These are phyloP conservation scores for Pleurotus djamor DNA, from an alignment of 768 basidiomycete genomes.

Conservation along the genomic window DNA sequence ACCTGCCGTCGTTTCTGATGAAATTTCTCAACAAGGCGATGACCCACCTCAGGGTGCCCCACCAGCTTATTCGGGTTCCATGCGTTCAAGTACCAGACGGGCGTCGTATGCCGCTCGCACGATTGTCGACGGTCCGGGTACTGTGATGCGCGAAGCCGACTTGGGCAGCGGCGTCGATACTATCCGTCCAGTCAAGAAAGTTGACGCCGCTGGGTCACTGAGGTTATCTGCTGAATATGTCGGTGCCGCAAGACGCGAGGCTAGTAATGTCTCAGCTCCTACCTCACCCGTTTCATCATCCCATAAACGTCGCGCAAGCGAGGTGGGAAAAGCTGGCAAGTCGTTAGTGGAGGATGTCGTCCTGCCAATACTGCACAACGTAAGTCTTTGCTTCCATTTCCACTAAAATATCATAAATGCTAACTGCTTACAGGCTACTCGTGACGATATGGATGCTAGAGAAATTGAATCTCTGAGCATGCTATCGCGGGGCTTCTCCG, in stretches of 20 bases:
- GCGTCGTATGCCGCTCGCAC: constrained; percentile 80
- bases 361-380: constrained; percentile 74
- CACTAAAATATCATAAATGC: constrained; percentile 7
- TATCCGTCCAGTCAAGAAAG: constrained; percentile 90
- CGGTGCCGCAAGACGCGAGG: constrained; percentile 66
- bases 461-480: constrained; percentile 89
- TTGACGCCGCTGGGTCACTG: constrained; percentile 77
- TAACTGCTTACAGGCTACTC: constrained; percentile 48
- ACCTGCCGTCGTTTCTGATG: constrained; percentile 34
- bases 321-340: constrained; percentile 61
- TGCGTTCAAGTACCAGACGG: constrained; percentile 54
- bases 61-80: constrained; percentile 72
- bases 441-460: constrained; percentile 83
- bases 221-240: constrained; percentile 79
- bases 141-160: constrained; percentile 77
- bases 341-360: constrained; percentile 82
- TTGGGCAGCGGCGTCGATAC: constrained; percentile 88
- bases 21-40: constrained; percentile 27
- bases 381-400: constrained; percentile 29
- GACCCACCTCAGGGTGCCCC: constrained; percentile 52
- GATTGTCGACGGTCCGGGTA: constrained; percentile 60
- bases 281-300: constrained; percentile 38
- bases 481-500: constrained; percentile 86
- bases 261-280: constrained; percentile 37
- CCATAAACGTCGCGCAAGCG: constrained; percentile 52